Conservation (phyloP, 768 basidiomycete species). For the Trametes coccinea region DNA sequence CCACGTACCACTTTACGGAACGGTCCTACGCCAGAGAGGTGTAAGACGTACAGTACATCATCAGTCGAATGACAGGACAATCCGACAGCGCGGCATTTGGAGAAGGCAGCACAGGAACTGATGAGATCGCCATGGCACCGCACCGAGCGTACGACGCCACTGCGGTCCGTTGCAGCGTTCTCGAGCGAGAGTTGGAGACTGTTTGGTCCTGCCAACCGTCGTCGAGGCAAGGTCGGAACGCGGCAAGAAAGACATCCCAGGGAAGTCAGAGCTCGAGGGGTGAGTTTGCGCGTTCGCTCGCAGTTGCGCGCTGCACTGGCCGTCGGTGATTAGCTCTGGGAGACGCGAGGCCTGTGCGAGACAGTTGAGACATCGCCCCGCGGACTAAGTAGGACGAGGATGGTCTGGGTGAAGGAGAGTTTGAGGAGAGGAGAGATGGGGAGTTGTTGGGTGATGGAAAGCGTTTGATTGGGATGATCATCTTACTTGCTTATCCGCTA, state of each 20-base stretch:
- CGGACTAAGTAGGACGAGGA: background rate
- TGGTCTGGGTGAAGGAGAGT: too few species aligned
- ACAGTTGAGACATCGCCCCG: slow-evolving; percentile 5
- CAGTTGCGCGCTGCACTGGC: background rate
- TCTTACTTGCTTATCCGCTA: background rate
- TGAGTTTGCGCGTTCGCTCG: background rate
- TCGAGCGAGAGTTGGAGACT: background rate
- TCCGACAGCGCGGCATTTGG: too few species aligned
- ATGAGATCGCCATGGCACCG: slow-evolving; percentile 7
- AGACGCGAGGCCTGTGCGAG: background rate
- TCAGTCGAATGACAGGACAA: background rate
- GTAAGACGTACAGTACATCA: too few species aligned
- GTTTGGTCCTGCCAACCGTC: background rate
- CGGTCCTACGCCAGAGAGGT: too few species aligned
- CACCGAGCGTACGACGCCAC: background rate
- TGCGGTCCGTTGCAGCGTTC: slow-evolving; percentile 1
- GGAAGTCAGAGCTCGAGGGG: too few species aligned
- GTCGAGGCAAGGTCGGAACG: background rate
- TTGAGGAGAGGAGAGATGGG: background rate
- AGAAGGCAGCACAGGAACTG: background rate
- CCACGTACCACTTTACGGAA: too few species aligned
- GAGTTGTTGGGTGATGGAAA: background rate
- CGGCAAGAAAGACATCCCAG: background rate
- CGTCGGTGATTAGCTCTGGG: background rate
- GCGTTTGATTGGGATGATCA: slow-evolving; percentile 13